Evolutionary conservation across 495 filamentous ascomycete species (phyloP), one percentile per base, ranked within the genome.

Genomic region (Aspergillus taichungensis): DNA sequence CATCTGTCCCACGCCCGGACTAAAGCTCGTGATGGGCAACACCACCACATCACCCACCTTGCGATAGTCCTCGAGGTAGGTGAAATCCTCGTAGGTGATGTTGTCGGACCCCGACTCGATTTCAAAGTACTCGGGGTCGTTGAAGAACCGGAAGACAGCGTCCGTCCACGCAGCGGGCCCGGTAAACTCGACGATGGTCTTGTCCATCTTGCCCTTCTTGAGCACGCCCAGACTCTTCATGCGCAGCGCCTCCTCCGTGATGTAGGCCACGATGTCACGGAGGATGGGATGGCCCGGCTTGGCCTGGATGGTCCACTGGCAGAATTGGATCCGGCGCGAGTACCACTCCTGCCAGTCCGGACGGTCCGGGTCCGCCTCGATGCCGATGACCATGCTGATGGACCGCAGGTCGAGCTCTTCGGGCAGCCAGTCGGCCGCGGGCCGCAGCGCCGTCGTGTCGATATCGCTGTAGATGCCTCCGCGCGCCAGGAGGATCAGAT

Each of bases 391-490:
- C 30, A 97, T 68, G 3, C 92, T 94, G 46, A 95, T 74, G 4
- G 79, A 77, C 38, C 78, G 77, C 41, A 80, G 76, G 33, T 91
- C 85, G 12, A 96, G 81, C 27, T 78, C 73, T 13, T 77, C 66
- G 2, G 92, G 89, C 35, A 98, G 71, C 92, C 92, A 98, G 37
- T 92, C 85, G 13, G 80, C 71, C 3, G 88, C 89, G 36, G 85
- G 83, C 57, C 82, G 78, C 45, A 98, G 62, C 2, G 91, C 91
- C 29, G 75, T 72, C 0, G 92, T 98, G 63, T 98, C 92, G 55
- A 98, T 98, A 63, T 98, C 92, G 11, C 85, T 87, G 70, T 98
- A 98, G 49, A 98, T 87, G 33, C 92, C 92, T 33, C 92, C 92
- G 40, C 92, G 80, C 12, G 92, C 92, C 32, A 96, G 82, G 30